Base-by-base conservation (phyloP, 805 yeast species). In the Kuraishia cidri region DNA sequence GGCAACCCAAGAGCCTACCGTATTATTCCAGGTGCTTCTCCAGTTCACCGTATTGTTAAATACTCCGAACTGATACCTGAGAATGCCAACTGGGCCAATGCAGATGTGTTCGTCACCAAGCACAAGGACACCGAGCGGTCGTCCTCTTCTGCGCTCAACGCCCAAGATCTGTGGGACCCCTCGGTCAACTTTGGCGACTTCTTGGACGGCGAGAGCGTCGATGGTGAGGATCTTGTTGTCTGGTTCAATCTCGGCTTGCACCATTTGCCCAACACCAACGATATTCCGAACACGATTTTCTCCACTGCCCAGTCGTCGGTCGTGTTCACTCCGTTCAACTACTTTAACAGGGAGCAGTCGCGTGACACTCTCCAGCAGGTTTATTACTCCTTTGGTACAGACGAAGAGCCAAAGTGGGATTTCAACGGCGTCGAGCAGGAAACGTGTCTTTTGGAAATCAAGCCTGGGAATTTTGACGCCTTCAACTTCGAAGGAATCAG, bases 1-100 rank as follows among this genome's bases (percentile, higher is more conserved):
- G 54, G 52, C n/a, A 33, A 45, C 24, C 54, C 54, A 39, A 43
- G 47, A 32, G 50, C 53, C 19, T 50, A 50, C 33, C 40, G 50
- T 34, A 45, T 43, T 23, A 40, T 43, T 13, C 47, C 46, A 13
- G 47, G 44, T 24, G 39, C 40, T 11, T 31, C 43, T 4, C 40
- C 39, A 20, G 51, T 39, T 10, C 46, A 41, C 25, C 17, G 35
- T 11, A 33, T 33, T 24, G 34, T 26, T 7, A 24, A 29, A 6
- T 18, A 29, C 4, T 16, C 29, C 17, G 22, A 15, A 10, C 10
- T 29, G 12, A 6, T 29, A 7, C 29, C 22, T 16, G 29, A 33
- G 6, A 33, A 29, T 18, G 36, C 16, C 15, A 12, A 19, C 30
- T 48, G 50, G 50, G 54, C 52, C 9, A 29, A 36, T 11, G 24